These are phyloP conservation scores for Rhizoclosmatium sp. DNA, from an alignment of 192 early-diverging fungal genomes.

Conservation along the genomic window DNA sequence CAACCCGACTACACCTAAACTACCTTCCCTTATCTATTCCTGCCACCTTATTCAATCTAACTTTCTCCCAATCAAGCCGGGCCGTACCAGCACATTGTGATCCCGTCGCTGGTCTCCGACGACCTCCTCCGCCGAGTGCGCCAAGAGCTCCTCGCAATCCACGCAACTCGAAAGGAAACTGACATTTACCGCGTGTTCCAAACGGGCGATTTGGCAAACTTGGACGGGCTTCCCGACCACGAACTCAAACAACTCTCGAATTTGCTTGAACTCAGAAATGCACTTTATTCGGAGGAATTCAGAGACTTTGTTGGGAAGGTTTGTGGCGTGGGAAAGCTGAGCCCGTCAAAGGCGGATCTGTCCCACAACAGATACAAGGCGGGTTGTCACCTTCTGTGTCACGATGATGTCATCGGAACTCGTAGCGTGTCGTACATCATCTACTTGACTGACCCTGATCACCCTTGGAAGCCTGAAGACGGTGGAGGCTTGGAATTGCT, in stretches of 20 bases:
- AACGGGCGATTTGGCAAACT: constrained; percentile 83
- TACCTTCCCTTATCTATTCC: neutral
- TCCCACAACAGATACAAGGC: constrained; percentile 74
- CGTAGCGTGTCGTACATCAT: constrained; percentile 80
- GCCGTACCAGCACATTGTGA: constrained; percentile 74
- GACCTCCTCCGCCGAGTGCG: constrained; percentile 68
- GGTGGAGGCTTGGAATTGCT: constrained; percentile 84
- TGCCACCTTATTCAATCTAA: neutral
- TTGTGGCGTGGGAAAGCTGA: constrained; percentile 75
- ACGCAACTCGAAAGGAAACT: constrained; percentile 84
- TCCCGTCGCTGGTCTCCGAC: constrained; percentile 67
- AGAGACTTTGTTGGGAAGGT: constrained; percentile 69
- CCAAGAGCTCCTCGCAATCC: constrained; percentile 68
- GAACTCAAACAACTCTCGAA: constrained; percentile 65
- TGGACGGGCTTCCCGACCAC: constrained; percentile 71
- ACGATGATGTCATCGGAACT: constrained; percentile 85
- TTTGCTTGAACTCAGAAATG: constrained; percentile 71
- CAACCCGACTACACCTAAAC: neutral
- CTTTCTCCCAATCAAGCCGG: neutral
- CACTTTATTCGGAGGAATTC: constrained; percentile 78
- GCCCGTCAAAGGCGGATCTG: constrained; percentile 74
- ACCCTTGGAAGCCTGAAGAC: constrained; percentile 63
- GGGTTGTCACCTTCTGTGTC: constrained; percentile 79
- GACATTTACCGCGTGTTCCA: constrained; percentile 85
- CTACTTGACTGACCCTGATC: constrained; percentile 77